Base-by-base conservation (phyloP, 257 asterid species). In the Gentiana straminea region DNA sequence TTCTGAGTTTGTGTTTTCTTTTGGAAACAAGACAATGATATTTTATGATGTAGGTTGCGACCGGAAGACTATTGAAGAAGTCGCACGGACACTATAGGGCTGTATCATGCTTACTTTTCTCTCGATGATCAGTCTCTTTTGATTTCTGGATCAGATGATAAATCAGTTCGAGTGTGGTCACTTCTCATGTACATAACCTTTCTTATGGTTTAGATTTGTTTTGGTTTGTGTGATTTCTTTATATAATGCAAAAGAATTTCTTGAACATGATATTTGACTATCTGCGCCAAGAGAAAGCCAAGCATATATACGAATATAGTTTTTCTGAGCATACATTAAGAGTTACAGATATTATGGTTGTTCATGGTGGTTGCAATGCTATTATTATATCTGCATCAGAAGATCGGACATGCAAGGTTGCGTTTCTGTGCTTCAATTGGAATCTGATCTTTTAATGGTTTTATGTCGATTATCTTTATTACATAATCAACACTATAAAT, bases 351-450 rank as follows among this genome's bases (percentile, higher is more conserved):
- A 51, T 88, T 60, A 84, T 77, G 66, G 71, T 74, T 56, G 95
- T 97, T 54, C 73, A 74, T 35, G 94, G 95, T 32, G 86, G 89
- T 51, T 77, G 79, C 47, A 85, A 79, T 79, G 91, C 95, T 12
- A 75, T 86, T 60, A 66, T 92, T 7, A 84, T 89, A 59, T 88
- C 99, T 49, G 81, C 95, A 49, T 92, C 95, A 35, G 95, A 92
- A 81, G 99, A 92, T 62, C 82, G 86, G 57, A 92, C 95, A 56
- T 92, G 99, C 95, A 92, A 92, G 97, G 97, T 92, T 52, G 53
- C 13, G 33, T 33, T 44, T n/a, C 45, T 44, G 35, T 10, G 24
- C 24, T 12, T 46, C 8, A 38, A 35, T 38, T 35, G 49, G 45
- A 44, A 7, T 33, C 46, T 13, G n/a, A 13, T 35, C 54, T 4